These are phyloP conservation scores for Colletotrichum musicola DNA, from an alignment of 2,329 filamentous ascomycete genomes.

Conservation along the genomic window DNA sequence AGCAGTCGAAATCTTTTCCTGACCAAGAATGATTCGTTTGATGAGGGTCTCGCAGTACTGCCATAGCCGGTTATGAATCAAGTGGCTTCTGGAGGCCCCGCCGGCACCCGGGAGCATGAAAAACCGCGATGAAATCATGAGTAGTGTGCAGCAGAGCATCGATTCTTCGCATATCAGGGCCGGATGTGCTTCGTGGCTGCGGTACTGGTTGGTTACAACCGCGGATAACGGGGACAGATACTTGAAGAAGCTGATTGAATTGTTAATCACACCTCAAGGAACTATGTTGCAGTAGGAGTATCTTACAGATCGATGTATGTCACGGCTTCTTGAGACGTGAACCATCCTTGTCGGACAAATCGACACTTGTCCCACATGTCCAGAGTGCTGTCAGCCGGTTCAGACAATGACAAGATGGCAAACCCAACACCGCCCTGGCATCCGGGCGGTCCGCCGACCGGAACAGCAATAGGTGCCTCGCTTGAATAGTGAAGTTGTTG, in stretches of 20 bases:
- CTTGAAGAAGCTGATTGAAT: conserved; percentile 18
- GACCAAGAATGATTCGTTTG: conserved; percentile 39
- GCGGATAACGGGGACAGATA: conserved; percentile 18
- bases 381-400: conserved; percentile 40
- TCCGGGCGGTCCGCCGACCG: background rate
- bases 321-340: conserved; percentile 45
- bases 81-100: conserved; percentile 41
- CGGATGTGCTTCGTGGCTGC: conserved; percentile 32
- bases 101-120: conserved; percentile 42
- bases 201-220: conserved; percentile 4
- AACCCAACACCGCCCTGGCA: conserved; percentile 20
- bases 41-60: conserved; percentile 42
- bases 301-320: conserved; percentile 44
- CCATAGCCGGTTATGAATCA: conserved; percentile 41
- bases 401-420: conserved; percentile 35
- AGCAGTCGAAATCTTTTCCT: conserved; percentile 42
- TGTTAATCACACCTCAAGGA: background rate
- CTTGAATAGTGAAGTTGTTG: background rate
- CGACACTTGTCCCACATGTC: conserved; percentile 44
- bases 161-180: conserved; percentile 40
- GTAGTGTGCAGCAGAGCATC: conserved; percentile 42
- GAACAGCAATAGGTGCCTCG: conserved; percentile 1
- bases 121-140: conserved; percentile 42
- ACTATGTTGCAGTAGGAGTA: background rate
- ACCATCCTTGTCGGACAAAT: conserved; percentile 44